phyloP scores from a whole-genome alignment of 176 grass and related monocot species.

The Carex myosuroides region DNA sequence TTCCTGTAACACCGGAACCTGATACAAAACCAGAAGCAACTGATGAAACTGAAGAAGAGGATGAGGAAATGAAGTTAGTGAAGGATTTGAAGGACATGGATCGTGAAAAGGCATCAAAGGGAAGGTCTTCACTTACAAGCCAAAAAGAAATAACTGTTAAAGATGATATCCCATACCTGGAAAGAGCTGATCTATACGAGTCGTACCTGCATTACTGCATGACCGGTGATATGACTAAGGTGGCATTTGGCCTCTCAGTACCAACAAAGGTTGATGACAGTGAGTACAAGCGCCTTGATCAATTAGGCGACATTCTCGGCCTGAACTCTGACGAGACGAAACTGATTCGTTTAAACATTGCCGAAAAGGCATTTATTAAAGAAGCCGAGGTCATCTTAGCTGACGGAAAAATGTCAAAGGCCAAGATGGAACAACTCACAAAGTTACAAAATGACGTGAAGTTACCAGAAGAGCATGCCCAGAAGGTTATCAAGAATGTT shows the following conservation, averaged over 20 bases:
- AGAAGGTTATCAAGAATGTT: constrained; percentile 93
- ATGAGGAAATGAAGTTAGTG: constrained; percentile 68
- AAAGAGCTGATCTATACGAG: constrained; percentile 76
- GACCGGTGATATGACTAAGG: constrained; percentile 61
- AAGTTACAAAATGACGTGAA: constrained; percentile 87
- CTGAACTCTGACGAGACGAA: constrained; percentile 65
- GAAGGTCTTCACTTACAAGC: constrained; percentile 49
- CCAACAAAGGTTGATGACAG: constrained; percentile 54
- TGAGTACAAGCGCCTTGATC: constrained; percentile 74
- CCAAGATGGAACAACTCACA: constrained; percentile 75
- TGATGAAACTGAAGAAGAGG: constrained; percentile 36
- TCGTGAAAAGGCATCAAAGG: constrained; percentile 48
- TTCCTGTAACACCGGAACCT: constrained; percentile 19
- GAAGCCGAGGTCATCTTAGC: constrained; percentile 96
- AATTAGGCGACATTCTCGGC: constrained; percentile 81
- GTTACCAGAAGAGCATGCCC: constrained; percentile 75
- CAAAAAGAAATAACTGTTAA: constrained; percentile 96
- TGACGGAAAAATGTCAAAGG: constrained; percentile 83
- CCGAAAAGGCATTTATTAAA: constrained; percentile 91
- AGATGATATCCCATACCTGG: constrained; percentile 70
- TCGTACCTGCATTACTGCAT: constrained; percentile 84
- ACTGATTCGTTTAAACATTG: constrained; percentile 68
- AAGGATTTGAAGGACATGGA: constrained; percentile 60
- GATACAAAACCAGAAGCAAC: constrained; percentile 36
- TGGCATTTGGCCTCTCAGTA: constrained; percentile 70